These are phyloP conservation scores for Allium cepa DNA, from an alignment of 106 monocot species.

Conservation along the genomic window DNA sequence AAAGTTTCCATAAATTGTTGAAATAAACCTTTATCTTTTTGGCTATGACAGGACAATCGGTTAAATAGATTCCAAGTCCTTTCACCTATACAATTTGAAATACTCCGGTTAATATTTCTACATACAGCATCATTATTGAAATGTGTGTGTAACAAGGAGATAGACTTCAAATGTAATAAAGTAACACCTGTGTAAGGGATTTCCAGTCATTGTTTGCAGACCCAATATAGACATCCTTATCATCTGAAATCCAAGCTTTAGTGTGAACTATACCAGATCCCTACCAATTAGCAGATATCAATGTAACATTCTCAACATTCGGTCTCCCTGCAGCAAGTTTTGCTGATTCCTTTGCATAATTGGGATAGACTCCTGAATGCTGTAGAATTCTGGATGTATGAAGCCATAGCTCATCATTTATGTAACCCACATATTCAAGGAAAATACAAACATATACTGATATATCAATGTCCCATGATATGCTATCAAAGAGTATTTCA, in stretches of 20 bases:
- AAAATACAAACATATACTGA: too few species aligned
- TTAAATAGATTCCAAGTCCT: constrained; percentile 82
- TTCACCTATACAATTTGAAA: constrained; percentile 60
- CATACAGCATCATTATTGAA: too few species aligned
- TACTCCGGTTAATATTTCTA: too few species aligned
- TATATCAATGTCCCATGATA: too few species aligned
- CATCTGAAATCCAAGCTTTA: constrained; percentile 96
- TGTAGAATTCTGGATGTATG: constrained; percentile 58
- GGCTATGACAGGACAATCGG: constrained; percentile 61
- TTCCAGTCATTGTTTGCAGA: constrained; percentile 99
- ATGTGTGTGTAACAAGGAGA: too few species aligned
- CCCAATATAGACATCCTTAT: constrained; percentile 72
- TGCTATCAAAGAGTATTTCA: too few species aligned
- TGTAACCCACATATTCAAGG: too few species aligned
- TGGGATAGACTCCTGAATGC: constrained; percentile 86
- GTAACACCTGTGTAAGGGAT: constrained; percentile 88
- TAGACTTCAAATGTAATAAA: too few species aligned
- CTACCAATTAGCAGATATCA: constrained; percentile 73
- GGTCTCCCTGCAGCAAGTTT: constrained; percentile 70
- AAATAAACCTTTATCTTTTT: constrained; percentile 57
- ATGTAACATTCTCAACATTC: constrained; percentile 85
- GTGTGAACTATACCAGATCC: constrained; percentile 93
- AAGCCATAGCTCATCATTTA: too few species aligned
- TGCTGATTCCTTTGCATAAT: constrained; percentile 69
- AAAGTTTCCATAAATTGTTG: constrained; percentile 71